Base-by-base conservation (phyloP, 2,329 filamentous ascomycete genomes). In the Malbranchea cinnamomea region DNA sequence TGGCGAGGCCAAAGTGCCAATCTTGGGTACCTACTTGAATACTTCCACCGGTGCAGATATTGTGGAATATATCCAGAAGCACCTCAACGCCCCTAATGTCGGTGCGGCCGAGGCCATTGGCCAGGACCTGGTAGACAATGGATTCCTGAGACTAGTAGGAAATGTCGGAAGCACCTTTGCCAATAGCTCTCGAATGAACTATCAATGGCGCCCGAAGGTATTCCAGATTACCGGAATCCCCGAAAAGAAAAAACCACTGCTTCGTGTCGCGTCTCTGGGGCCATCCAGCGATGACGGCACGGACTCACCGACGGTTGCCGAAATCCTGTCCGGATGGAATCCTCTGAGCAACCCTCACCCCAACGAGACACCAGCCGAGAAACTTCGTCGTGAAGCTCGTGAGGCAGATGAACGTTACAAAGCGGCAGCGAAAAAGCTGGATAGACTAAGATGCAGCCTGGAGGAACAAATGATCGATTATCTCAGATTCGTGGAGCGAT, bases 331-430 rank as follows among this genome's bases (percentile, higher is more conserved):
- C 35, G 78, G 79, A 48, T 95, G 89, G 83, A 94, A 92, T 49
- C 80, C 89, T 28, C 68, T 95, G 37, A 92, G 84, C 59, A 85
- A 82, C 46, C 70, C 75, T 17, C 70, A 89, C 48, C 83, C 87
- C n/a, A 92, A 93, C 50, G 91, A 98, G 59, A 93, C 87, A 1
- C 81, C 83, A 0, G 67, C 74, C 4, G 81, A 94, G 46, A 81
- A 77, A 44, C 67, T 98, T 46, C 78, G 83, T 39, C 71, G 89
- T 45, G 89, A 98, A 59, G 83, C 85, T 4, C 68, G 70, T 33
- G 89, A 98, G 54, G 70, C 87, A 1, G 89, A 98, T 43, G 85
- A 94, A 41, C 79, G 79, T 49, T 98, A 98, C 65, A 94, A 94
- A 60, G 68, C 70, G 10, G 74, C 74, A 6, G 79, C 98, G 22